phyloP scores from a whole-genome alignment of 495 filamentous ascomycete species.

The Daldinia childiae region DNA sequence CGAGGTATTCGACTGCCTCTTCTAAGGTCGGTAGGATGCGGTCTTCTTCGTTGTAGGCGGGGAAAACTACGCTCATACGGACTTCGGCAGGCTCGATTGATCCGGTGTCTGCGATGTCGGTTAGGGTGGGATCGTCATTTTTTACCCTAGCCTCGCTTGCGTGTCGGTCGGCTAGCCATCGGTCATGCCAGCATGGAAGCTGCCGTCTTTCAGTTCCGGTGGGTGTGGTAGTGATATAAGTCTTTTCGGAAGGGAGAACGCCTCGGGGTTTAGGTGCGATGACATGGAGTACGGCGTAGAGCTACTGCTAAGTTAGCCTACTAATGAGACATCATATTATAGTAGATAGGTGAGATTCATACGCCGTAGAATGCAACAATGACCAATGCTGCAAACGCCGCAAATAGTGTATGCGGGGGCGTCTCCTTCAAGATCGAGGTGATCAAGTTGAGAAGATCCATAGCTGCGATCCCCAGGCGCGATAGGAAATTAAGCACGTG shows the following conservation, averaged over 20 bases:
- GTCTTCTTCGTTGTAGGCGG: slow-evolving; percentile 93
- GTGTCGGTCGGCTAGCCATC: slow-evolving; percentile 65
- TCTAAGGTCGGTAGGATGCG: slow-evolving; percentile 84
- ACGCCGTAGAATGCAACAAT: slow-evolving; percentile 45
- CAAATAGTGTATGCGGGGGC: slow-evolving; percentile 46
- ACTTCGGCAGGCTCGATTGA: slow-evolving; percentile 57
- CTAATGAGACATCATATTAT: background rate
- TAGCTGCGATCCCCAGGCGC: slow-evolving; percentile 18
- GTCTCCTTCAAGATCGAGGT: slow-evolving; percentile 39
- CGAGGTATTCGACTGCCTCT: slow-evolving; percentile 88
- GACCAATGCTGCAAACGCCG: slow-evolving; percentile 39
- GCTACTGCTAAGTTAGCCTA: slow-evolving; percentile 53
- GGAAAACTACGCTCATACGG: slow-evolving; percentile 85
- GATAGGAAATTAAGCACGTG: background rate
- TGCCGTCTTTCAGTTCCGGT: slow-evolving; percentile 68
- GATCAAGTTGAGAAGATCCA: slow-evolving; percentile 42
- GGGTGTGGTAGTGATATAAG: slow-evolving; percentile 77
- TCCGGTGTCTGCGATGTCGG: slow-evolving; percentile 49
- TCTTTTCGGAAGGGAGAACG: slow-evolving; percentile 80
- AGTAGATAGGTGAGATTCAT: slow-evolving; percentile 10
- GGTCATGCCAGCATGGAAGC: slow-evolving; percentile 87
- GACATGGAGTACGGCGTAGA: slow-evolving; percentile 74
- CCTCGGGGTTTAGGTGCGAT: slow-evolving; percentile 83
- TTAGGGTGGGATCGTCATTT: slow-evolving; percentile 47
- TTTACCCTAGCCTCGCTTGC: slow-evolving; percentile 45